Percentiles rank a stretch among this genome's conserved stretches.
Evolutionary conservation across 2,329 filamentous ascomycete genomes (phyloP).

Genomic region (Camptophora hylomeconis): DNA sequence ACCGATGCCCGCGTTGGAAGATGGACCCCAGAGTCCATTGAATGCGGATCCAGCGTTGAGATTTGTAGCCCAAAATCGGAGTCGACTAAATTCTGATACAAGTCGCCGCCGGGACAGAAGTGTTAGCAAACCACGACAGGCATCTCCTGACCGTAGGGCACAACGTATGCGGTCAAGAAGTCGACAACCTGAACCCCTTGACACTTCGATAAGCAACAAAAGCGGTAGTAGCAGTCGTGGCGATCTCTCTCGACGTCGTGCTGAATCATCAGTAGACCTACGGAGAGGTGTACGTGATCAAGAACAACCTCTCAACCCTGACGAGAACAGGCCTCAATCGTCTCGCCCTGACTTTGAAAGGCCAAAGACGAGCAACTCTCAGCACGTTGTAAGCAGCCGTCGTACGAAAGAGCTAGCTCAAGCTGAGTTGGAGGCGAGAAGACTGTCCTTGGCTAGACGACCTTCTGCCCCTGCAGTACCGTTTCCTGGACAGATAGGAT

Average conservation of each 20-base stretch:
- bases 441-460: conserved; percentile 68
- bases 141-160: conserved; percentile 33
- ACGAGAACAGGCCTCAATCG: conserved; percentile 1
- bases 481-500: conserved; percentile 46
- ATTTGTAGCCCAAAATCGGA: conserved; percentile 31
- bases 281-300: too few relatives aligned
- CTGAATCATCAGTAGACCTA: too few relatives aligned
- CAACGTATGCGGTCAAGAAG: conserved; percentile 23
- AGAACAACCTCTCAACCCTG: too few relatives aligned
- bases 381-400: conserved; percentile 50
- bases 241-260: neutral
- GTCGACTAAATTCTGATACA: conserved; percentile 33
- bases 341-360: conserved; percentile 4
- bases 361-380: conserved; percentile 10
- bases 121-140: conserved; percentile 29
- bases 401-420: conserved; percentile 68
- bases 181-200: conserved; percentile 21
- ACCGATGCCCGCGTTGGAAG: conserved; percentile 53
- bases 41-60: conserved; percentile 50
- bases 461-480: conserved; percentile 70
- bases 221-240: conserved; percentile 6
- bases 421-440: conserved; percentile 75
- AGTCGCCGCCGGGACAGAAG: conserved; percentile 33
- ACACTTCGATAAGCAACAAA: conserved; percentile 7
- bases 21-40: conserved; percentile 38